Evolutionary conservation across 1,284 basidiomycete genomes (phyloP).

Genomic region (Microbotryum silenes-acaulis): DNA sequence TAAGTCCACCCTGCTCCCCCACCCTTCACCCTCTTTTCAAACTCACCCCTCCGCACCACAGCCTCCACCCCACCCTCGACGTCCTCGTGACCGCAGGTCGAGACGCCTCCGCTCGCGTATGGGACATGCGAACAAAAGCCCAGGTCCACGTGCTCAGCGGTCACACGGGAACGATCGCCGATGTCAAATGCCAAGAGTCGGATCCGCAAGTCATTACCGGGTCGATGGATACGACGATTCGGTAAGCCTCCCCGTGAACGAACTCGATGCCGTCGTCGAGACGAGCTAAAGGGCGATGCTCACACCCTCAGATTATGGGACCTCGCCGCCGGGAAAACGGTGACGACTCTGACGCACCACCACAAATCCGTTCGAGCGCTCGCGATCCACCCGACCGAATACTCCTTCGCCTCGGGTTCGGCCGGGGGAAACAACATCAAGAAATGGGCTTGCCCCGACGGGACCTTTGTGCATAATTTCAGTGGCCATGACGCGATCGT

Average conservation of each 20-base stretch:
- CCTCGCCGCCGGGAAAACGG: slow-evolving; percentile 93
- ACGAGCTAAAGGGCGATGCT: background rate
- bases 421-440: slow-evolving; percentile 98
- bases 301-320: slow-evolving; percentile 73
- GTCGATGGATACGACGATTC: slow-evolving; percentile 93
- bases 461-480: slow-evolving; percentile 90
- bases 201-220: slow-evolving; percentile 97
- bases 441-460: slow-evolving; percentile 98
- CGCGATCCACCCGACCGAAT: slow-evolving; percentile 90
- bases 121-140: slow-evolving; percentile 98
- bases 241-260: slow-evolving; percentile 48
- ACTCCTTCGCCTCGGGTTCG: slow-evolving; percentile 87
- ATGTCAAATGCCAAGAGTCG: slow-evolving; percentile 87
- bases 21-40: background rate
- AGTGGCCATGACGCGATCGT: slow-evolving; percentile 93
- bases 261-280: background rate
- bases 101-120: slow-evolving; percentile 91
- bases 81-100: slow-evolving; percentile 89
- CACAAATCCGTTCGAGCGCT: slow-evolving; percentile 94
- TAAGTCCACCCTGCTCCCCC: slow-evolving; percentile 29
- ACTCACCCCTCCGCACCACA: slow-evolving; percentile 19
- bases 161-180: slow-evolving; percentile 88
- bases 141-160: slow-evolving; percentile 89
- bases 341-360: slow-evolving; percentile 93
- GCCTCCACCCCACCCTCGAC: slow-evolving; percentile 90